A percentile compares a stretch with the other conserved stretches of the same genome.
These are phyloP conservation scores for Cadophora sp. DNA, from an alignment of 2,329 filamentous ascomycete species.

Conservation along the genomic window DNA sequence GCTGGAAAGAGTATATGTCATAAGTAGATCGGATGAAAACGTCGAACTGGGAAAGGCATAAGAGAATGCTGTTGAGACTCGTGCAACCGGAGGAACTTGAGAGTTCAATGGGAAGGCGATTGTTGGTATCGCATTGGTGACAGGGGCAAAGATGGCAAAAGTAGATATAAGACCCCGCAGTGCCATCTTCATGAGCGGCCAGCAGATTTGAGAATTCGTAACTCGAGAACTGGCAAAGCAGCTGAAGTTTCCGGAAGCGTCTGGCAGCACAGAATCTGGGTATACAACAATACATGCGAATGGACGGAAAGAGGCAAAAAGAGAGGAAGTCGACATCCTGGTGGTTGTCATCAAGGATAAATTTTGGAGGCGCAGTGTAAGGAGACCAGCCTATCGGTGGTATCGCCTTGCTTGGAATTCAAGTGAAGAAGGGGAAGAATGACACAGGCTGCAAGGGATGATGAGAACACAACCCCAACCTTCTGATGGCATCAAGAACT, in stretches of 20 bases:
- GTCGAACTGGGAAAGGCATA: conserved; percentile 78
- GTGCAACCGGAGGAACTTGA: conserved; percentile 81
- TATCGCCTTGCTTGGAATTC: conserved; percentile 40
- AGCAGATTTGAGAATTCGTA: neutral
- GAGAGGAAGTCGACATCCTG: conserved; percentile 23
- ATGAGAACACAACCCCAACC: conserved; percentile 21
- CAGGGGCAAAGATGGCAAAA: conserved; percentile 33
- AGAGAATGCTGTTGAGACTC: conserved; percentile 69
- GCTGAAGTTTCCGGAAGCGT: neutral
- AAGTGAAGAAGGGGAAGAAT: conserved; percentile 29
- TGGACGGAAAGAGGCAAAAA: conserved; percentile 26
- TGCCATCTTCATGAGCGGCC: conserved; percentile 29
- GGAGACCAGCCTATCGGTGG: conserved; percentile 33
- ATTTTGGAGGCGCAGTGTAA: conserved; percentile 37
- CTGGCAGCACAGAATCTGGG: neutral
- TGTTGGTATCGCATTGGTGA: conserved; percentile 45
- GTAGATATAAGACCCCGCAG: conserved; percentile 31
- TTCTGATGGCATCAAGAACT: conserved; percentile 12
- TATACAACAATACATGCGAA: conserved; percentile 17
- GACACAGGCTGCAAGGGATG: conserved; percentile 39
- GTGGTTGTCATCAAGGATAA: conserved; percentile 33
- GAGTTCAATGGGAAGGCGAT: conserved; percentile 79
- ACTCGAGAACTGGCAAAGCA: neutral
- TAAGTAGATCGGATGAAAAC: conserved; percentile 65
- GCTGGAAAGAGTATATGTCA: conserved; percentile 70